These are phyloP conservation scores for Laburnicola sp. DNA, from an alignment of 2,329 filamentous ascomycete genomes.

Conservation along the genomic window DNA sequence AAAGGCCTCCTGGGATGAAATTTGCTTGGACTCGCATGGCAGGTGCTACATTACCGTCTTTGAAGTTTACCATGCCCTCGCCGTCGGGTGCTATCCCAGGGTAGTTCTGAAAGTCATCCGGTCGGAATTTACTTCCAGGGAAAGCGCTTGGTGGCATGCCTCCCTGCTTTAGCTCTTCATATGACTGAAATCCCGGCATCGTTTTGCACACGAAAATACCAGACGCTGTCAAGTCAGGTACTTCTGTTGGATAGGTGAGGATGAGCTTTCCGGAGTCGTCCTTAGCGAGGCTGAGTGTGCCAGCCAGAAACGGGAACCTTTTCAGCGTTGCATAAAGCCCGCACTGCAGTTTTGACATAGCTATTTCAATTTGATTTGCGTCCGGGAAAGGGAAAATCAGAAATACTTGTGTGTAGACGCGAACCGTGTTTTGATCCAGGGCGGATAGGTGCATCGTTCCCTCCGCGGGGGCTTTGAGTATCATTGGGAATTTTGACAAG, in stretches of 20 bases:
- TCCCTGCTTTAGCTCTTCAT: slow-evolving; percentile 32
- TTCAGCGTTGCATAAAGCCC: slow-evolving; percentile 31
- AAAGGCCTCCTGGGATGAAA: slow-evolving; percentile 42
- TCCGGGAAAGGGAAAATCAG: slow-evolving; percentile 39
- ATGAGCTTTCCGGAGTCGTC: slow-evolving; percentile 28
- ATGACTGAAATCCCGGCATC: slow-evolving; percentile 28
- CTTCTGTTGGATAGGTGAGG: slow-evolving; percentile 29
- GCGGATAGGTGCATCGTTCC: slow-evolving; percentile 34
- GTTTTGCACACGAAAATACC: slow-evolving; percentile 28
- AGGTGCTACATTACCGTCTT: slow-evolving; percentile 26
- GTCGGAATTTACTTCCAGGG: slow-evolving; percentile 33
- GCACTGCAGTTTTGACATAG: slow-evolving; percentile 27
- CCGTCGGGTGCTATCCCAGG: slow-evolving; percentile 30
- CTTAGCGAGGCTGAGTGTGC: slow-evolving; percentile 32
- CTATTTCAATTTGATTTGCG: slow-evolving; percentile 28
- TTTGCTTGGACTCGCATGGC: slow-evolving; percentile 37
- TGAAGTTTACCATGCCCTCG: slow-evolving; percentile 35
- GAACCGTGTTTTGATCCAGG: slow-evolving; percentile 37
- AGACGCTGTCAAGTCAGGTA: slow-evolving; percentile 20
- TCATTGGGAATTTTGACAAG: slow-evolving; percentile 27
- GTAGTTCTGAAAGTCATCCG: slow-evolving; percentile 33
- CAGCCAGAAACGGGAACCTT: slow-evolving; percentile 37
- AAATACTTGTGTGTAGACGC: slow-evolving; percentile 38
- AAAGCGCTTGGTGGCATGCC: slow-evolving; percentile 42
- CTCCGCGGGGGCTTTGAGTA: slow-evolving; percentile 28